Conservation (phyloP, 768 basidiomycete genomes). For the Mycena belliarum region DNA sequence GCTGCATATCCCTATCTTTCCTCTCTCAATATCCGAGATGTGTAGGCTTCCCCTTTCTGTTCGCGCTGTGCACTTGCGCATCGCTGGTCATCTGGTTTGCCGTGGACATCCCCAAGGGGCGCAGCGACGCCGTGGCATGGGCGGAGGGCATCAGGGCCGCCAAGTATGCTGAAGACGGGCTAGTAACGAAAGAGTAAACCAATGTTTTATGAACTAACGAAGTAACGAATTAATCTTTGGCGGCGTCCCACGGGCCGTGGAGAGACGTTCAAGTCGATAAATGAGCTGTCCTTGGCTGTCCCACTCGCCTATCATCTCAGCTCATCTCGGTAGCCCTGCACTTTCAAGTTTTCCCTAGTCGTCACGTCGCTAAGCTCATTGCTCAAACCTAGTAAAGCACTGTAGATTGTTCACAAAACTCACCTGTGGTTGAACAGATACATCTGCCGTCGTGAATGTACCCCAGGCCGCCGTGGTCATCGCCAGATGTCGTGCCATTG, state of each 20-base stretch:
- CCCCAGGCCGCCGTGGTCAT: not conserved
- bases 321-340: too few relatives aligned
- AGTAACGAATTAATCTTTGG: not conserved
- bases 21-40: not conserved
- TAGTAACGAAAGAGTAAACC: constrained; percentile 16
- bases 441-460: not conserved
- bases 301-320: too few relatives aligned
- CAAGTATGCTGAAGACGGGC: constrained; percentile 21
- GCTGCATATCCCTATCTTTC: not conserved
- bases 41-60: constrained; percentile 73
- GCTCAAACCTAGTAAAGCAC: not conserved
- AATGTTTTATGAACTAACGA: not conserved
- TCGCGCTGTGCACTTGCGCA: constrained; percentile 66
- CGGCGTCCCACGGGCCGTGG: too few relatives aligned
- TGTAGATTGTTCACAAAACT: not conserved
- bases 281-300: too few relatives aligned
- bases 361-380: too few relatives aligned
- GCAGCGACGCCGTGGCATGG: constrained; percentile 62
- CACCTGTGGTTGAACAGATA: not conserved
- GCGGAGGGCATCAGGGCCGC: constrained; percentile 36
- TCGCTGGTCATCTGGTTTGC: constrained; percentile 79
- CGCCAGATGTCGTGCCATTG: not conserved
- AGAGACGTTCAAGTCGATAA: too few relatives aligned
- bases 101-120: constrained; percentile 63
- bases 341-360: too few relatives aligned